phyloP scores from a whole-genome alignment of 2,329 filamentous ascomycete genomes.

The Alternaria dauci region DNA sequence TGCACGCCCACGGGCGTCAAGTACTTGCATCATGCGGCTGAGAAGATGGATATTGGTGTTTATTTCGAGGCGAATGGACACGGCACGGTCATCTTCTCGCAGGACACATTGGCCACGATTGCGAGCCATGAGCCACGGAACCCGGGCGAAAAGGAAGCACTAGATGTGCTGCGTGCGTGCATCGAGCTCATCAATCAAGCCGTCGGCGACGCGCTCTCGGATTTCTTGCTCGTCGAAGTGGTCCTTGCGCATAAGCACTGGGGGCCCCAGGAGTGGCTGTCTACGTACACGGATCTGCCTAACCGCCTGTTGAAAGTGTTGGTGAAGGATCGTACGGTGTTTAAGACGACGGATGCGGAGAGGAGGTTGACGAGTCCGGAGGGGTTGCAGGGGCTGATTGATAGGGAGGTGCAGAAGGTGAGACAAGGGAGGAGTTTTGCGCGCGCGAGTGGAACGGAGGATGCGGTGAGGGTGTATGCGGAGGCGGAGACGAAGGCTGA shows the following conservation, averaged over 20 bases:
- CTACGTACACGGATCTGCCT: slow-evolving; percentile 91
- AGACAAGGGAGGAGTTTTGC: slow-evolving; percentile 89
- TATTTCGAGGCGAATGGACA: slow-evolving; percentile 99
- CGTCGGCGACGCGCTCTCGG: slow-evolving; percentile 93
- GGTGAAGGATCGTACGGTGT: slow-evolving; percentile 85
- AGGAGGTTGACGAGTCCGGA: slow-evolving; percentile 80
- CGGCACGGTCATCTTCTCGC: slow-evolving; percentile 93
- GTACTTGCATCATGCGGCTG: slow-evolving; percentile 95
- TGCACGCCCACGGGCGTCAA: slow-evolving; percentile 97
- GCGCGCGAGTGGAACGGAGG: slow-evolving; percentile 92
- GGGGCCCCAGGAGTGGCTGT: slow-evolving; percentile 89
- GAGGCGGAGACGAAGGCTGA: slow-evolving; percentile 90
- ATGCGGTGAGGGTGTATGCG: slow-evolving; percentile 94
- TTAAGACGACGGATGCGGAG: slow-evolving; percentile 92
- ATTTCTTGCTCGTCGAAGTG: slow-evolving; percentile 94
- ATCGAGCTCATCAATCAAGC: slow-evolving; percentile 97
- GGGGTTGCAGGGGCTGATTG: slow-evolving; percentile 85
- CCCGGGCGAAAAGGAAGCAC: slow-evolving; percentile 87
- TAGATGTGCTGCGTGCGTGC: slow-evolving; percentile 83
- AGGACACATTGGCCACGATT: slow-evolving; percentile 81
- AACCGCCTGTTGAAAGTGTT: slow-evolving; percentile 95
- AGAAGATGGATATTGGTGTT: slow-evolving; percentile 92
- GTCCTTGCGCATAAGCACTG: slow-evolving; percentile 95
- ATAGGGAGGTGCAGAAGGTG: slow-evolving; percentile 88
- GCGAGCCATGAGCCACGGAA: slow-evolving; percentile 83